Evolutionary conservation across 768 basidiomycete genomes (phyloP).

Genomic region (Boletus insuetus): DNA sequence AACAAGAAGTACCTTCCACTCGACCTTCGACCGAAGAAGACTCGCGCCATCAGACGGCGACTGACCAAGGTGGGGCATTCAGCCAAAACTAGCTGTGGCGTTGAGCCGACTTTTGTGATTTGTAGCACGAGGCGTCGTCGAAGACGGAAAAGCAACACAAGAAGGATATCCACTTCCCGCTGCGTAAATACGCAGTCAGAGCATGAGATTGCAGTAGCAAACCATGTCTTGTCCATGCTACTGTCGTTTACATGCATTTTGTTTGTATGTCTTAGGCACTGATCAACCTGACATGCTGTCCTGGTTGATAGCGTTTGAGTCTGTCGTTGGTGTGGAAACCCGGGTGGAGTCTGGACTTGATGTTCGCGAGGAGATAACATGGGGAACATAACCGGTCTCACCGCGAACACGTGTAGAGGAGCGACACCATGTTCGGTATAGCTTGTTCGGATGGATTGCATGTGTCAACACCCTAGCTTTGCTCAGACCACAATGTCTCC

Average conservation of each 20-base stretch:
- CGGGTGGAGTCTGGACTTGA: neutral
- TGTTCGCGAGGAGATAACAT: neutral
- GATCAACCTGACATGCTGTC: slow-evolving; percentile 34
- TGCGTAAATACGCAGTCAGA: slow-evolving; percentile 94
- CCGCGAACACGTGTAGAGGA: slow-evolving; percentile 27
- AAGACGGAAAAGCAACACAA: slow-evolving; percentile 94
- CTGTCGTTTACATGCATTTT: slow-evolving; percentile 30
- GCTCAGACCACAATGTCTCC: slow-evolving; percentile 43
- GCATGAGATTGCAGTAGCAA: slow-evolving; percentile 49
- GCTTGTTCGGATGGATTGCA: slow-evolving; percentile 1
- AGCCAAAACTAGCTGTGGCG: neutral
- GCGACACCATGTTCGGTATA: slow-evolving; percentile 14
- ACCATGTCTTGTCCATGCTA: slow-evolving; percentile 17
- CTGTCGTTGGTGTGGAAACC: too few relatives aligned
- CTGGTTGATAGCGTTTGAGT: neutral
- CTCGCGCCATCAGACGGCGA: slow-evolving; percentile 94
- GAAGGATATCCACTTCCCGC: slow-evolving; percentile 92
- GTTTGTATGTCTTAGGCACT: slow-evolving; percentile 41
- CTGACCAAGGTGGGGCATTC: slow-evolving; percentile 73
- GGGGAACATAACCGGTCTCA: slow-evolving; percentile 4
- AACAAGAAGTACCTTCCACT: slow-evolving; percentile 94
- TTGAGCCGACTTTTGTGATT: slow-evolving; percentile 8
- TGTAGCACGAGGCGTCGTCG: slow-evolving; percentile 74
- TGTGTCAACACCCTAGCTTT: slow-evolving; percentile 11
- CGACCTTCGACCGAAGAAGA: slow-evolving; percentile 97